These are phyloP conservation scores for Daldinia sp. DNA, from an alignment of 2,329 filamentous ascomycete species.

Conservation along the genomic window DNA sequence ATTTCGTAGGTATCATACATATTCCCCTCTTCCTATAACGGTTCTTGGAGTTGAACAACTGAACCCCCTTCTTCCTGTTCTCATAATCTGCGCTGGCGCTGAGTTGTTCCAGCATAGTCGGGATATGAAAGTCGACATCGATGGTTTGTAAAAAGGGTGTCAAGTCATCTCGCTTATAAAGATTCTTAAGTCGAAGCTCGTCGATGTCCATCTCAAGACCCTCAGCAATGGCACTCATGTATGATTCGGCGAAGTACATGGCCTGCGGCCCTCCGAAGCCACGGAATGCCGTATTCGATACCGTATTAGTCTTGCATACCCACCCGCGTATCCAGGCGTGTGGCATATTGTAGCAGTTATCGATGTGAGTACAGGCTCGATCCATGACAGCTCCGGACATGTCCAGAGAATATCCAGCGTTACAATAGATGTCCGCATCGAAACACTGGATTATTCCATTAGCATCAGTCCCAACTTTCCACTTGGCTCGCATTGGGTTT, in stretches of 20 bases:
- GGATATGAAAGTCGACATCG: constrained; percentile 85
- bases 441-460: constrained; percentile 89
- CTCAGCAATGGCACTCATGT: constrained; percentile 88
- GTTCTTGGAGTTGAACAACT: constrained; percentile 79
- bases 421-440: constrained; percentile 87
- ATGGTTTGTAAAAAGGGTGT: constrained; percentile 91
- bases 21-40: constrained; percentile 92
- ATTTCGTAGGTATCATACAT: constrained; percentile 90
- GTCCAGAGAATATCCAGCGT: constrained; percentile 80
- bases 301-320: constrained; percentile 90
- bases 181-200: constrained; percentile 80
- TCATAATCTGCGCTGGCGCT: constrained; percentile 76
- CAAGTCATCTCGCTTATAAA: constrained; percentile 77
- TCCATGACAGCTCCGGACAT: constrained; percentile 80
- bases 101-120: constrained; percentile 90
- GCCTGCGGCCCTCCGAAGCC: constrained; percentile 95
- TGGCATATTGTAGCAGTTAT: constrained; percentile 87
- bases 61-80: constrained; percentile 70
- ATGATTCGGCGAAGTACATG: constrained; percentile 88
- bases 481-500: constrained; percentile 85
- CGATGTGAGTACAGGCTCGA: constrained; percentile 82
- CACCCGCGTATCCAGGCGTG: constrained; percentile 83
- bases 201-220: constrained; percentile 83
- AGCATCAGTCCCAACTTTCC: constrained; percentile 90
- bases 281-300: constrained; percentile 94